Base-by-base conservation (phyloP, 2,329 filamentous ascomycete species). In the Parastagonospora nodorum region DNA sequence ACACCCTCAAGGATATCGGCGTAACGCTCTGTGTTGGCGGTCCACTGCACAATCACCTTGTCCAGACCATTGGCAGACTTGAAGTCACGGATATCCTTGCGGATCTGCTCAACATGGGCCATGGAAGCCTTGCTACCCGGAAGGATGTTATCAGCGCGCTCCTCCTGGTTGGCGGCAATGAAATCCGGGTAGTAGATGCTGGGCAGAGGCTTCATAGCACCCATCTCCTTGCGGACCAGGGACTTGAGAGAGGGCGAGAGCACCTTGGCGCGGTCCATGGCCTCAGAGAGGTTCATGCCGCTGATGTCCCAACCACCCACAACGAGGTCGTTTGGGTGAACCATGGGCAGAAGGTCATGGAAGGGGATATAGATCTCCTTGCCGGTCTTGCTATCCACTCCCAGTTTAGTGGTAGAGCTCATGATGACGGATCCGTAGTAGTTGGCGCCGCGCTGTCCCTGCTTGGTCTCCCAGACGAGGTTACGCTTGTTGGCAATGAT, bases 161-260 rank as follows among this genome's bases (percentile, higher is more conserved):
- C 92, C 76, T 94, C 92, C 80, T 99, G 94, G 81, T 99, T 99
- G 73, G 94, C 90, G 61, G 94, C 94, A 71, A 99, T 99, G 82
- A 99, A 99, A 78, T 97, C 94, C 1, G 94, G 94, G 76, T 99
- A 99, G 84, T 99, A 99, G 78, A 97, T 89, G 76, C 89, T 93
- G 19, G 92, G 93, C 58, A 97, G 84, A 28, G 94, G 94, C 65
- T 88, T 87, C 86, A 97, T 89, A 65, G 82, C 80, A 55, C 86
- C 80, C 92, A 97, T 93, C 79, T 97, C 90, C 83, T 97, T 96
- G 78, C 86, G 88, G 66, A 99, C 89, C 68, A 89, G 84, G 49
- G 82, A 79, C 84, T 99, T 99, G 69, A 99, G 83, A 28, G 90
- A 88, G n/a, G 94, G 94, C 80, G 97, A 93, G 46, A 99, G 86